phyloP scores from a whole-genome alignment of 176 grass and related monocot species.

The Rhipidocladum racemiflorum region DNA sequence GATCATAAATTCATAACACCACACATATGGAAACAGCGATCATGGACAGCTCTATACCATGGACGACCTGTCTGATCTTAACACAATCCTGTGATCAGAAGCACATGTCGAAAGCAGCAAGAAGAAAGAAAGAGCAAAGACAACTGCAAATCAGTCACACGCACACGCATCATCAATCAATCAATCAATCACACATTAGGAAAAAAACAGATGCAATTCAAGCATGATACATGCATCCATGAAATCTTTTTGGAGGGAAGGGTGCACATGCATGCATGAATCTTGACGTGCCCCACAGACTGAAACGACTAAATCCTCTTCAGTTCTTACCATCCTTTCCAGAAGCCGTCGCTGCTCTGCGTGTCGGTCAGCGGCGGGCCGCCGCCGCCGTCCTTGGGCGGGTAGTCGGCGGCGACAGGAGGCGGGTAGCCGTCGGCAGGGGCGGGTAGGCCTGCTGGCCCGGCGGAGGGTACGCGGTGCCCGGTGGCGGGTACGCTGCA shows the following conservation, averaged over 20 bases:
- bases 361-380: conserved; percentile 19
- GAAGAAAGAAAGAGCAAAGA: conserved; percentile 61
- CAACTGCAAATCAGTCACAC: conserved; percentile 34
- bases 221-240: background rate
- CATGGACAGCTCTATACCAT: background rate
- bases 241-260: background rate
- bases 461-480: conserved; percentile 42
- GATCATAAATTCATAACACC: background rate
- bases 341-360: conserved; percentile 49
- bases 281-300: background rate
- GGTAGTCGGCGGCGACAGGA: conserved; percentile 25
- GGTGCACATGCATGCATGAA: background rate
- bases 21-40: background rate
- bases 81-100: conserved; percentile 14
- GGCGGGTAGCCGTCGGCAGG: conserved; percentile 39
- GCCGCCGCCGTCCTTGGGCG: conserved; percentile 11
- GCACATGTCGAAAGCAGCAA: conserved; percentile 71
- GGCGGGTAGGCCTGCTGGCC: conserved; percentile 27
- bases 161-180: background rate
- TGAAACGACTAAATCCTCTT: background rate
- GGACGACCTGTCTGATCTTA: background rate
- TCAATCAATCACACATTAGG: background rate
- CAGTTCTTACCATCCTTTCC: conserved; percentile 64
- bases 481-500: conserved; percentile 29
- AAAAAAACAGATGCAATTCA: background rate